phyloP scores from a whole-genome alignment of 768 basidiomycete genomes.

The Tricholoma furcatifolium region DNA sequence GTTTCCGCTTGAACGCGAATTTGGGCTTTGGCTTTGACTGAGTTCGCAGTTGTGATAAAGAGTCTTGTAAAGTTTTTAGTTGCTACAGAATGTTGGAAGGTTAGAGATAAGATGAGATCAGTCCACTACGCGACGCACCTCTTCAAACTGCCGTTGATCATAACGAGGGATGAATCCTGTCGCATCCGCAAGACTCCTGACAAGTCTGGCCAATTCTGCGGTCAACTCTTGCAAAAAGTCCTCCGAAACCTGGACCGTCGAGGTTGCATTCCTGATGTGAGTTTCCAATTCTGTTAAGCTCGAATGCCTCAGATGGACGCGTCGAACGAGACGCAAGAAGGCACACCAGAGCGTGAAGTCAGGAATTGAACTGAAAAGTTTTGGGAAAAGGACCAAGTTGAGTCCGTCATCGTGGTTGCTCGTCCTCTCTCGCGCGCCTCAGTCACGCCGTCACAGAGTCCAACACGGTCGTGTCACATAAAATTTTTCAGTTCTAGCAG shows the following conservation, averaged over 20 bases:
- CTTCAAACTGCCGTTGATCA: slow-evolving; percentile 72
- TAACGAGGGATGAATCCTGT: slow-evolving; percentile 65
- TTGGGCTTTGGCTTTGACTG: slow-evolving; percentile 50
- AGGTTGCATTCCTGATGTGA: slow-evolving; percentile 42
- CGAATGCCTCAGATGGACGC: too few relatives aligned
- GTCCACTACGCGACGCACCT: slow-evolving; percentile 38
- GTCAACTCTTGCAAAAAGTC: slow-evolving; percentile 45
- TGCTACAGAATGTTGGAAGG: slow-evolving; percentile 44
- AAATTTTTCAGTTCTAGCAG: too few relatives aligned
- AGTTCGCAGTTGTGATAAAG: slow-evolving; percentile 49
- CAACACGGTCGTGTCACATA: too few relatives aligned
- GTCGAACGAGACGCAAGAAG: too few relatives aligned
- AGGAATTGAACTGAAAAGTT: too few relatives aligned
- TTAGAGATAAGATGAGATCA: neutral
- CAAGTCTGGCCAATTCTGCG: slow-evolving; percentile 52
- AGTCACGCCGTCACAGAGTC: too few relatives aligned
- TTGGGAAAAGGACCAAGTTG: too few relatives aligned
- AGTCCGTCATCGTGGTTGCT: too few relatives aligned
- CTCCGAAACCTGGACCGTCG: slow-evolving; percentile 22
- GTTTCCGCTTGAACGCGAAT: slow-evolving; percentile 62
- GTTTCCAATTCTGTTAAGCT: slow-evolving; percentile 43
- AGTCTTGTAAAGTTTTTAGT: slow-evolving; percentile 59
- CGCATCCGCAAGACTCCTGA: slow-evolving; percentile 64
- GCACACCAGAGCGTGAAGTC: too few relatives aligned
- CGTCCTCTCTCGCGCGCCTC: too few relatives aligned